Base-by-base conservation (phyloP, 2,329 filamentous ascomycete species). In the Colletotrichum sp. region DNA sequence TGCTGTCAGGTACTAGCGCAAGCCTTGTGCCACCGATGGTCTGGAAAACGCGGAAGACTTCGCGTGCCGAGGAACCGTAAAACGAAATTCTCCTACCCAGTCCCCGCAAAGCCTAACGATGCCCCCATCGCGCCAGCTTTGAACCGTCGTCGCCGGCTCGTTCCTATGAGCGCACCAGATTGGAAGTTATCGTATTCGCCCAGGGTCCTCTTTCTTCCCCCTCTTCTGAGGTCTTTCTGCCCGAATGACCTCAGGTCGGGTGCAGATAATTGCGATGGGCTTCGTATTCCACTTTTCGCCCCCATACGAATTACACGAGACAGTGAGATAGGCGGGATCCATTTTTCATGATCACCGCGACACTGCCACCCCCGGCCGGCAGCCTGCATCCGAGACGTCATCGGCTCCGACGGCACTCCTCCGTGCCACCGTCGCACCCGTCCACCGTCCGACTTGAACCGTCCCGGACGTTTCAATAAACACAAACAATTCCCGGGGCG, bases 241-340 rank as follows among this genome's bases (percentile, higher is more conserved):
- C 59, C 59, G 18, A 64, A 24, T 64, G 62, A 64, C 62, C 21
- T 44, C 18, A 16, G 60, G 62, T 64, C n/a, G 62, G 32, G 8
- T 36, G 13, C 44, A 55, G 26, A 55, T 70, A 30, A 70, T 63
- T 70, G 28, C 21, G 68, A 70, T 63, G 21, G 57, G 10, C 68
- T 70, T 70, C 57, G 68, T 70, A 70, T 70, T 28, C 68, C 68
- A 70, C 68, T 63, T 63, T 70, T 62, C 34, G 67, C 67, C 55
- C 52, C 57, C 36, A 52, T 69, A 62, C 68, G 26, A 70, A 70
- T 70, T 63, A 59, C 57, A 63, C 36, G 57, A 70, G 36, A 62
- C 15, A 63, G 59, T 70, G 68, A 70, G 59, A 63, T 63, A 63
- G 59, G 68, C 68, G 68, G 57, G 57, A n/a, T 34, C 55, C 57